These are phyloP conservation scores for Podospora tetraspora DNA, from an alignment of 495 filamentous ascomycete species.

Conservation along the genomic window DNA sequence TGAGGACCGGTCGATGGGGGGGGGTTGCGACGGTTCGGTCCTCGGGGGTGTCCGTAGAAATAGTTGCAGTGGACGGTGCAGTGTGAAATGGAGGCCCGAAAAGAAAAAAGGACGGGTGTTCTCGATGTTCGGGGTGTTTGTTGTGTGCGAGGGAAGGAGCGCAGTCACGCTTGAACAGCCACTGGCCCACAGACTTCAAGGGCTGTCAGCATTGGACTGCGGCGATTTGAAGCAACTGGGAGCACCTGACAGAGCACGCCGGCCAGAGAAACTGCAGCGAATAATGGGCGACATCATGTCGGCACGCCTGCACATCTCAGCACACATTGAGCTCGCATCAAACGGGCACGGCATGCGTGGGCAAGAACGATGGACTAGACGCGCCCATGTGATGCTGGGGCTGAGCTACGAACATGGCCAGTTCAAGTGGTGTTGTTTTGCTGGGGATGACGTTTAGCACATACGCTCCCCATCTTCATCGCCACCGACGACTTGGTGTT, in stretches of 20 bases:
- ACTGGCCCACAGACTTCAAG: not conserved
- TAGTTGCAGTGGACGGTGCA: not conserved
- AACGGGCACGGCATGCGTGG: not conserved
- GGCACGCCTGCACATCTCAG: not conserved
- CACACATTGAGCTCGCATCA: not conserved
- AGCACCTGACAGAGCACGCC: not conserved
- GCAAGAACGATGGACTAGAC: not conserved
- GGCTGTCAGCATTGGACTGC: not conserved
- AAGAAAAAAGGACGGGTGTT: not conserved
- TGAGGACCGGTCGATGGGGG: not conserved
- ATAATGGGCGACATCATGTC: not conserved
- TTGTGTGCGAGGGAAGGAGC: not conserved
- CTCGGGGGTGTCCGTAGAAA: not conserved
- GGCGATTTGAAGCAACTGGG: not conserved
- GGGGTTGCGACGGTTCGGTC: not conserved
- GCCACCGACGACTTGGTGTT: not conserved
- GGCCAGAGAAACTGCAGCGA: not conserved
- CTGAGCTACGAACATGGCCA: not conserved
- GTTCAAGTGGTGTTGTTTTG: not conserved
- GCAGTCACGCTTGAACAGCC: not conserved
- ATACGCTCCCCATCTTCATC: not conserved
- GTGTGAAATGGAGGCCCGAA: not conserved
- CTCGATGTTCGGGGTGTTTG: not conserved
- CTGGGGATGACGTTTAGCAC: not conserved
- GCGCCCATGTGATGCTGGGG: not conserved